A percentile compares a stretch with the other conserved stretches of the same genome.
Evolutionary conservation across 495 filamentous ascomycete species (phyloP).

Genomic region (Aspergillus haitiensis): DNA sequence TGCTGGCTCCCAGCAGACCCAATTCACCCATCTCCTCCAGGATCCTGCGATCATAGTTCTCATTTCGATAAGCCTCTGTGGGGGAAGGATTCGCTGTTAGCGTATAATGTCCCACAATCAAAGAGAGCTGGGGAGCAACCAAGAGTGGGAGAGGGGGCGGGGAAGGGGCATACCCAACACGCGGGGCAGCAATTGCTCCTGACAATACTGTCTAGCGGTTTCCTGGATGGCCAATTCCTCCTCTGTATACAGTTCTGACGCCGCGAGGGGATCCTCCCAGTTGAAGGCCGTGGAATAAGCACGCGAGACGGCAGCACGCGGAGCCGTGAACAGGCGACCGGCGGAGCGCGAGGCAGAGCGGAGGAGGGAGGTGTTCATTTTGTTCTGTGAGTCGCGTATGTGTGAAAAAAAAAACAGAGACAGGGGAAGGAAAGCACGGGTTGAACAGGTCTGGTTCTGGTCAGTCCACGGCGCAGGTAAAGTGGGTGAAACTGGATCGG

Average conservation of each 20-base stretch:
- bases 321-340: conserved; percentile 13
- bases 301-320: conserved; percentile 22
- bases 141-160: no score
- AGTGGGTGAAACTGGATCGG: no score
- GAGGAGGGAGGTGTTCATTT: conserved; percentile 43
- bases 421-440: conserved; percentile 1
- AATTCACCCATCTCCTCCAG: conserved; percentile 95
- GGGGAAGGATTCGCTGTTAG: conserved; percentile 5
- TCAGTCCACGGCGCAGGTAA: no score
- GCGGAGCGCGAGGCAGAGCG: conserved; percentile 39
- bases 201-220: conserved; percentile 88
- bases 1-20: conserved; percentile 85
- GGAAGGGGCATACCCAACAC: conserved; percentile 66
- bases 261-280: conserved; percentile 87
- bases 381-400: background rate
- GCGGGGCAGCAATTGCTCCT: conserved; percentile 80
- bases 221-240: conserved; percentile 89
- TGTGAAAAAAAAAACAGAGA: background rate
- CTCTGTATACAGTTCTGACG: conserved; percentile 73
- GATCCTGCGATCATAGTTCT: conserved; percentile 86
- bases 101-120: background rate
- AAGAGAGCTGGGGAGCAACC: background rate
- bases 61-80: conserved; percentile 90
- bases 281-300: conserved; percentile 66
- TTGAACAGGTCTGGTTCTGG: background rate